Evolutionary conservation across 2,329 filamentous ascomycete genomes (phyloP), one percentile per base, ranked within the genome.

Genomic region (Drechmeria coniospora): DNA sequence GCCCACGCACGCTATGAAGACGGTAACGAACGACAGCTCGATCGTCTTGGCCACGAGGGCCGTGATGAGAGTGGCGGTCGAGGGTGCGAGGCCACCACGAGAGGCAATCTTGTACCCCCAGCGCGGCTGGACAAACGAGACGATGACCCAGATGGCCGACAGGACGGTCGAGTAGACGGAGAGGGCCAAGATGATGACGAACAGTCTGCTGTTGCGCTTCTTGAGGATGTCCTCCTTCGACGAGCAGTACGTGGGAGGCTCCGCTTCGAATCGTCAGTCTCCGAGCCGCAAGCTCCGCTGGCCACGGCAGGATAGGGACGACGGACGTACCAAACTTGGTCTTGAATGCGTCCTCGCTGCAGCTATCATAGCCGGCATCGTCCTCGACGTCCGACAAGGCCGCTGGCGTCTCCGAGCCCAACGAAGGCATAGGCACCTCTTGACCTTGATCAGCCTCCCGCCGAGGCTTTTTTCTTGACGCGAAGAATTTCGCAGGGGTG

Each of bases 21-120:
- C 73, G 0, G 79, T 82, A 4, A 82, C 78, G 42, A 84, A 87
- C 0, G 75, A 73, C 36, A 86, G 45, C 50, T 87, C 81, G 26
- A 86, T 80, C 0, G 75, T 68, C 50, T 86, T 87, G 6, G 80
- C 77, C 20, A 82, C 55, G 3, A 82, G 50, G 0, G 78, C 67
- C n/a, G 70, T 73, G 1, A 86, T 43, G 2, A 80, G 51, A 1
- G 70, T 74, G 0, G 80, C 79, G 2, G 70, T 75, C 0, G 72
- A 64, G 0, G 74, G 72, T 0, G 57, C 56, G 11, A 86, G 40
- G 9, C 63, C 53, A 5, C 58, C 61, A 9, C 61, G 60, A 1
- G 57, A 56, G 0, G 61, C 62, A 24, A 84, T 73, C 2, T 39
- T 47, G 7, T 54, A 54, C 7, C 74, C 73, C 50, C 71, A 84